Evolutionary conservation across 2,329 filamentous ascomycete genomes (phyloP).

Genomic region (Cadophora sp.): DNA sequence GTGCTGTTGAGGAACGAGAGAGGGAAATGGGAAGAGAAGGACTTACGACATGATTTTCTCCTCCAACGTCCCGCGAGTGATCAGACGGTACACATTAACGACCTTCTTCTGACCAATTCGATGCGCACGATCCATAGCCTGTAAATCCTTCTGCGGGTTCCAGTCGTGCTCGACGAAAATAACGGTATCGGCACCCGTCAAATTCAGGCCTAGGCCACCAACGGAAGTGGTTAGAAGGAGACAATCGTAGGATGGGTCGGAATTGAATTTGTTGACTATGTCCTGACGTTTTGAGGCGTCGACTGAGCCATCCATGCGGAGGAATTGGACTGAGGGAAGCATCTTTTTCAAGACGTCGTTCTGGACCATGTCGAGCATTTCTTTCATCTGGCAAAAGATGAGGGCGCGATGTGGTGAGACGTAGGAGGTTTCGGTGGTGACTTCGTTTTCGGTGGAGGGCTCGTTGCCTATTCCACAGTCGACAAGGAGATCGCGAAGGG

Average conservation of each 20-base stretch:
- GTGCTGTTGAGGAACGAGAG: neutral
- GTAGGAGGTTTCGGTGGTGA: constrained; percentile 71
- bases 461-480: constrained; percentile 95
- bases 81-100: constrained; percentile 96
- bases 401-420: constrained; percentile 96
- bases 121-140: constrained; percentile 98
- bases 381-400: constrained; percentile 99
- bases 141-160: constrained; percentile 98
- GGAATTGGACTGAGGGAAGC: constrained; percentile 89
- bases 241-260: constrained; percentile 94
- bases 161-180: constrained; percentile 99
- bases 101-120: constrained; percentile 99
- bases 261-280: constrained; percentile 99
- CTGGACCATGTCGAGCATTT: constrained; percentile 99
- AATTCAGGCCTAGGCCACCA: constrained; percentile 90
- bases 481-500: constrained; percentile 90
- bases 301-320: constrained; percentile 92
- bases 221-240: constrained; percentile 93
- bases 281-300: constrained; percentile 94
- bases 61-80: constrained; percentile 93
- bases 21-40: neutral
- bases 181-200: constrained; percentile 96
- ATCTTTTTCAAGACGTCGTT: constrained; percentile 89
- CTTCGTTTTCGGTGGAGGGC: constrained; percentile 53
- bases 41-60: constrained; percentile 91